Base-by-base conservation (phyloP, 495 filamentous ascomycete species). In the Recurvomyces mirabilis region DNA sequence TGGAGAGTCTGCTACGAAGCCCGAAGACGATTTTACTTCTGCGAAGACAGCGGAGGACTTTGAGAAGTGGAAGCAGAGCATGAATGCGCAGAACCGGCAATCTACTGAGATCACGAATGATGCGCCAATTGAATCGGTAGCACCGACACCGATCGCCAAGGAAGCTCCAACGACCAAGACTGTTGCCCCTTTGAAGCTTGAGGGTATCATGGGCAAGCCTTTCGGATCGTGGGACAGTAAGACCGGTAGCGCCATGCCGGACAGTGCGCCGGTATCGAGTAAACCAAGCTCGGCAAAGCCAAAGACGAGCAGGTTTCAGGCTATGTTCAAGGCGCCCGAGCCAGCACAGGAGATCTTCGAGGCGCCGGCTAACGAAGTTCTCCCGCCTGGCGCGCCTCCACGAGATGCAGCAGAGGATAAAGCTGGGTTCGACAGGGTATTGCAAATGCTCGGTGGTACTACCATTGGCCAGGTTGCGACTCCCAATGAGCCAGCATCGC, bases 51-150 rank as follows among this genome's bases (percentile, higher is more conserved):
- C 83, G 56, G 87, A 93, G 55, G 87, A 96, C 43, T 96, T 98
- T 60, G 81, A 94, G 63, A 81, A 81, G 47, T 98, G 93, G 77
- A 94, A 95, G 65, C 84, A 91, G 52, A 69, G 67, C 38, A 93
- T 93, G 88, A 94, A 89, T 60, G 78, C 79, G 21, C 65, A 60
- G 38, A 77, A 75, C 59, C 62, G 68, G 21, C 55, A 53, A 29
- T 45, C 59, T 2, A 48, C 44, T 24, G 68, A 70, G 33, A 52
- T 59, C 13, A 22, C 49, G 26, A 36, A 41, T 9, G 32, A 38
- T 19, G 17, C 43, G 12, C 6, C 32, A 14, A 12, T 15, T 10
- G 28, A 21, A 3, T 28, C 38, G 13, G 30, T 39, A 17, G 31
- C 38, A 10, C 36, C 37, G 5, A 14, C 15, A 1, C 13, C 10